Percentiles rank a stretch among this genome's conserved stretches.
Conservation (phyloP, 345 rosid species). For the Kernera saxatilis region DNA sequence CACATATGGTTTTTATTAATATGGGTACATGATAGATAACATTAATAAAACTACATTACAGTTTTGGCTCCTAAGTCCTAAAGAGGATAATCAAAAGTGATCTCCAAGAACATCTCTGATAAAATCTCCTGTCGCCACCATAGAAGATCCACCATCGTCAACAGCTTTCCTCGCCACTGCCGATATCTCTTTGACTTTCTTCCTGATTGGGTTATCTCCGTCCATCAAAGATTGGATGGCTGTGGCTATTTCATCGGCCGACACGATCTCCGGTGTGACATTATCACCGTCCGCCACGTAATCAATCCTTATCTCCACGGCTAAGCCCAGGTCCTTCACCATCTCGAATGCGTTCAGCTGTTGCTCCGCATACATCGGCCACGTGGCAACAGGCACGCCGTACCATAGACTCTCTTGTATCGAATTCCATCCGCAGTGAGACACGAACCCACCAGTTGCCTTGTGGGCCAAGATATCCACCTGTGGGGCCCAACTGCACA, state of each 20-base stretch:
- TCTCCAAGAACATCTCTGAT: constrained; percentile 28
- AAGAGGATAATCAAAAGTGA: background rate
- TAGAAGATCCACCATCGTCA: constrained; percentile 48
- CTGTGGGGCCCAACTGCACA: constrained; percentile 63
- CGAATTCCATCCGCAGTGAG: constrained; percentile 73
- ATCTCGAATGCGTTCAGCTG: constrained; percentile 45
- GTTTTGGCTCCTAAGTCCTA: background rate
- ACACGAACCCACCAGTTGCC: constrained; percentile 56
- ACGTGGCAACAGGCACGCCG: constrained; percentile 43
- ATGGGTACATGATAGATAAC: no score
- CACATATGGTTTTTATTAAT: no score
- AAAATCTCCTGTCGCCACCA: constrained; percentile 24
- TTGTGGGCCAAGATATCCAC: constrained; percentile 36
- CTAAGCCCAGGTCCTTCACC: constrained; percentile 40
- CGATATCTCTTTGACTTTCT: constrained; percentile 34
- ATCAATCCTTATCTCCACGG: constrained; percentile 43
- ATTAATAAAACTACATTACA: no score
- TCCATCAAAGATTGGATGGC: constrained; percentile 46
- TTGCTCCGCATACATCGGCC: constrained; percentile 53
- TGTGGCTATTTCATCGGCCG: constrained; percentile 35
- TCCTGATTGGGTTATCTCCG: constrained; percentile 8
- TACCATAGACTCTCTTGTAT: constrained; percentile 45
- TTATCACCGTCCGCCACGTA: constrained; percentile 34
- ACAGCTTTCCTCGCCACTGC: constrained; percentile 28
- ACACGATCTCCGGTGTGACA: background rate